Evolutionary conservation across 768 basidiomycete genomes (phyloP).

Genomic region (Xanthoconium purpureum): DNA sequence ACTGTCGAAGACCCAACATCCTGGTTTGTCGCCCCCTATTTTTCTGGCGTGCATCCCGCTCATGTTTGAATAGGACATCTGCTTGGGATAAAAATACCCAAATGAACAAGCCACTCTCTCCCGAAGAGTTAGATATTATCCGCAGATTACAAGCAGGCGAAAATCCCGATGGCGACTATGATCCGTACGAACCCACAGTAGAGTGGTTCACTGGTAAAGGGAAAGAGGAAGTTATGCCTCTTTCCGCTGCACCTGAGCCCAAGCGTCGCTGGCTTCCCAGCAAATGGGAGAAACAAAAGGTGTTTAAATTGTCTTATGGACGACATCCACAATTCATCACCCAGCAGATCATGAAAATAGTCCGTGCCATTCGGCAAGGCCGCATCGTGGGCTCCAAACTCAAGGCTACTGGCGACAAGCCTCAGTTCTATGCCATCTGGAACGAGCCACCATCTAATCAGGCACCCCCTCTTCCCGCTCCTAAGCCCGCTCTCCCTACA

Average conservation of each 20-base stretch:
- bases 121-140: slow-evolving; percentile 94
- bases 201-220: slow-evolving; percentile 98
- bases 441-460: slow-evolving; percentile 69
- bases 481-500: slow-evolving; percentile 83
- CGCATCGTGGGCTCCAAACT: slow-evolving; percentile 90
- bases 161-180: slow-evolving; percentile 84
- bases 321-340: slow-evolving; percentile 1
- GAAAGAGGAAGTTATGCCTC: slow-evolving; percentile 91
- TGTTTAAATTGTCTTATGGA: slow-evolving; percentile 27
- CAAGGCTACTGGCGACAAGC: slow-evolving; percentile 59
- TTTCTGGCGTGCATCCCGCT: not conserved
- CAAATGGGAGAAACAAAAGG: slow-evolving; percentile 99
- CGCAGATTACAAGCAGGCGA: slow-evolving; percentile 85
- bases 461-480: slow-evolving; percentile 88
- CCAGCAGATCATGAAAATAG: slow-evolving; percentile 96
- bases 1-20: slow-evolving; percentile 89
- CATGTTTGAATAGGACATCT: slow-evolving; percentile 60
- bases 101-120: slow-evolving; percentile 78
- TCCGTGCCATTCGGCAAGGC: slow-evolving; percentile 95
- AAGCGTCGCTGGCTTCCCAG: slow-evolving; percentile 96
- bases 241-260: slow-evolving; percentile 88
- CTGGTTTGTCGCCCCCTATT: slow-evolving; percentile 55
- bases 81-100: slow-evolving; percentile 89
- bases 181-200: slow-evolving; percentile 90
- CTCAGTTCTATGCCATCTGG: slow-evolving; percentile 88